Percentiles rank a stretch among this genome's conserved stretches.
Evolutionary conservation across 192 early-diverging fungal genomes (phyloP).

Genomic region (Funneliformis geosporum): DNA sequence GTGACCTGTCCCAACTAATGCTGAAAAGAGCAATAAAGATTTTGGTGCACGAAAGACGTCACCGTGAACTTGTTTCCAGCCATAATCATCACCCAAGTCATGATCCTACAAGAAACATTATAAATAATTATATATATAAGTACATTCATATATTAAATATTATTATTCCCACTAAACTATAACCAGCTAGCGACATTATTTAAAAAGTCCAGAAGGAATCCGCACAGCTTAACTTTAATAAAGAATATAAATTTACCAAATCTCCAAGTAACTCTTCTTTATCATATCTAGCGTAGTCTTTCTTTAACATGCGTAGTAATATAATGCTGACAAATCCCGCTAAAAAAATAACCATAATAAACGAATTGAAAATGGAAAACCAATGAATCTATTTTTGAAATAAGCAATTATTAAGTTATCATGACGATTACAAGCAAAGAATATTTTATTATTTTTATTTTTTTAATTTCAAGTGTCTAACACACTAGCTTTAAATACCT

Average conservation of each 20-base stretch:
- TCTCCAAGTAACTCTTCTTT: slow-evolving; percentile 66
- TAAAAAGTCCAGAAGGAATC: too few species aligned
- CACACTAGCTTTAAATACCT: slow-evolving; percentile 43
- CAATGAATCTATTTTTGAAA: slow-evolving; percentile 66
- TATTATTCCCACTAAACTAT: too few species aligned
- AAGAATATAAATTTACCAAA: slow-evolving; percentile 48
- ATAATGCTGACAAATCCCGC: slow-evolving; percentile 76
- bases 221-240: not conserved
- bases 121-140: not conserved
- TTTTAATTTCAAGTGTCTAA: not conserved
- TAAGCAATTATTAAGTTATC: not conserved
- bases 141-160: too few species aligned
- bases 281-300: slow-evolving; percentile 80
- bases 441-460: not conserved
- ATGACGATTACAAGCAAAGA: not conserved
- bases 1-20: slow-evolving; percentile 71
- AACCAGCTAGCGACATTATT: too few species aligned
- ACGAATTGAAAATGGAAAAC: slow-evolving; percentile 81
- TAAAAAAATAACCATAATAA: slow-evolving; percentile 80
- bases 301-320: slow-evolving; percentile 67
- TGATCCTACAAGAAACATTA: slow-evolving; percentile 48
- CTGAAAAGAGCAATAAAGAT: slow-evolving; percentile 62
- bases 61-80: slow-evolving; percentile 87
- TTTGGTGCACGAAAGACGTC: slow-evolving; percentile 81
- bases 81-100: slow-evolving; percentile 81